phyloP scores from a whole-genome alignment of 345 rosid species.

The Combretum micranthum region DNA sequence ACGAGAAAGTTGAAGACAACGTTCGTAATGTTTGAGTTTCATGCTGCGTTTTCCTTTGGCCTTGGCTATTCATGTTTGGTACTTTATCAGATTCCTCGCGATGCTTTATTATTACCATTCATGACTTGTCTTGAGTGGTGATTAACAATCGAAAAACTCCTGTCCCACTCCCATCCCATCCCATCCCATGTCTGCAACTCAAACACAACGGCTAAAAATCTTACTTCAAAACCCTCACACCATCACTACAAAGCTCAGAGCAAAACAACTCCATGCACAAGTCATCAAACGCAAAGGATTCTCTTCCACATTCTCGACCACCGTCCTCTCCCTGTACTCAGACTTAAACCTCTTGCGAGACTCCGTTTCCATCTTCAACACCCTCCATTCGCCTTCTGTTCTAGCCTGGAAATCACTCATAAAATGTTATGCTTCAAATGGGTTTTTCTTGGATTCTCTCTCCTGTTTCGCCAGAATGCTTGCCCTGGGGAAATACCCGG shows the following conservation, averaged over 20 bases:
- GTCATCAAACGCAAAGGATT: conserved; percentile 38
- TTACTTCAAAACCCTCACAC: conserved; percentile 27
- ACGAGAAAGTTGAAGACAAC: too few relatives aligned
- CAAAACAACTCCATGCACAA: conserved; percentile 69
- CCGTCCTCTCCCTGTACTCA: conserved; percentile 54
- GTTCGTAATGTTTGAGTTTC: too few relatives aligned
- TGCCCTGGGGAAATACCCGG: conserved; percentile 48
- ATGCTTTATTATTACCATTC: too few relatives aligned
- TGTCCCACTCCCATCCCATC: too few relatives aligned
- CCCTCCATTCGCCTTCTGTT: conserved; percentile 42
- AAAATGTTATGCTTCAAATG: conserved; percentile 47
- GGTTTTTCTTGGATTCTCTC: conserved; percentile 35
- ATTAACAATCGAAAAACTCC: too few relatives aligned
- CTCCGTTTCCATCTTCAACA: conserved; percentile 40
- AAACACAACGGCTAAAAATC: conserved; percentile 23
- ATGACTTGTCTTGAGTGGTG: too few relatives aligned
- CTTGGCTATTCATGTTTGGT: too few relatives aligned
- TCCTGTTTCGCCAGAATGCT: conserved; percentile 48
- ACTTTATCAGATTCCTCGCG: too few relatives aligned
- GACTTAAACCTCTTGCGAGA: conserved; percentile 45
- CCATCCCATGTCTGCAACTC: conserved; percentile 30
- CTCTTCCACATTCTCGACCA: conserved; percentile 24
- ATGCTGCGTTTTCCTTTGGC: too few relatives aligned
- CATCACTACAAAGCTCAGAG: conserved; percentile 37
- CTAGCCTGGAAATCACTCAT: conserved; percentile 76